A percentile compares a stretch with the other conserved stretches of the same genome.
These are phyloP conservation scores for Ascochyta clinopodiicola DNA, from an alignment of 2,329 filamentous ascomycete species.

Conservation along the genomic window DNA sequence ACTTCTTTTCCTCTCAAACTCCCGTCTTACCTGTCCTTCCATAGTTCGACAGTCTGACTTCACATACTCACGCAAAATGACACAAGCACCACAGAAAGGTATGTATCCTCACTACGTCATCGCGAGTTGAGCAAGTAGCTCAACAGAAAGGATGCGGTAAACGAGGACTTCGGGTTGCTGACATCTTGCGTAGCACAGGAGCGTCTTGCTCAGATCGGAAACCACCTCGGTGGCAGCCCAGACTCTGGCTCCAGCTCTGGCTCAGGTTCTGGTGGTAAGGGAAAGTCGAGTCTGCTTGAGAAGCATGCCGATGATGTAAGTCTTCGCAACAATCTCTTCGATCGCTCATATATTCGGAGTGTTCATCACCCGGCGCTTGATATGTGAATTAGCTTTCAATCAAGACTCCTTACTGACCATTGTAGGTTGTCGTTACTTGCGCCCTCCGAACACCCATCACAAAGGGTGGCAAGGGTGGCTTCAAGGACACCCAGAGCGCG, in stretches of 20 bases:
- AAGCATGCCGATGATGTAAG: constrained; percentile 65
- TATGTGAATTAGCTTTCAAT: not conserved
- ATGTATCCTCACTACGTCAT: constrained; percentile 2
- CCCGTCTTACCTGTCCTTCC: not conserved
- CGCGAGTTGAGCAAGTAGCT: not conserved
- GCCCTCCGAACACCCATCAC: constrained; percentile 91
- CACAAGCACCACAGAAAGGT: constrained; percentile 20
- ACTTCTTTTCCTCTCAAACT: not conserved
- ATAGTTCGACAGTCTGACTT: not conserved
- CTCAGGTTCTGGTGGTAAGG: constrained; percentile 35
- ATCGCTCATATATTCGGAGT: not conserved
- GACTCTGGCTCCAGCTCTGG: constrained; percentile 11
- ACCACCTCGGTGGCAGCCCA: constrained; percentile 56
- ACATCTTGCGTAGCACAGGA: constrained; percentile 56
- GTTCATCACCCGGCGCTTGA: not conserved
- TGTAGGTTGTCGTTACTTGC: constrained; percentile 81
- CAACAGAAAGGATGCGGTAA: constrained; percentile 1
- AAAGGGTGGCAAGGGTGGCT: constrained; percentile 88
- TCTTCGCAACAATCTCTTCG: constrained; percentile 1
- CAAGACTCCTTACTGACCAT: constrained; percentile 5
- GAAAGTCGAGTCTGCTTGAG: constrained; percentile 53
- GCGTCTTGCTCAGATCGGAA: constrained; percentile 65
- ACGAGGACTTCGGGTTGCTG: not conserved
- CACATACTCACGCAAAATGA: constrained; percentile 7
- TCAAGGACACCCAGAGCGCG: constrained; percentile 91